phyloP scores from a whole-genome alignment of 805 yeast genomes.

The Metschnikowia corniflorae region DNA sequence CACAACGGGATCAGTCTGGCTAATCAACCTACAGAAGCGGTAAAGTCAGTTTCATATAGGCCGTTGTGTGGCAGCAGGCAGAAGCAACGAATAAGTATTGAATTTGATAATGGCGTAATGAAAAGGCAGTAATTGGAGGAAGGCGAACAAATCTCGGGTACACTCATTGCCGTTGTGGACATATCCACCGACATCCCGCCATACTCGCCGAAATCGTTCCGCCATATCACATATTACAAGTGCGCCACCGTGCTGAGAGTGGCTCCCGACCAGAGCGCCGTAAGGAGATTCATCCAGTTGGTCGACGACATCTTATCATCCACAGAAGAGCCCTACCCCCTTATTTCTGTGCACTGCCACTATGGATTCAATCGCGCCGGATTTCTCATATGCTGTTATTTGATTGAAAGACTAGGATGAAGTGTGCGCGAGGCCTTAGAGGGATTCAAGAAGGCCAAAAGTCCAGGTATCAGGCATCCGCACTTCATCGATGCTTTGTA shows the following conservation, averaged over 20 bases:
- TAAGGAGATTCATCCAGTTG: constrained; percentile 51
- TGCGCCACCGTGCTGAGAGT: constrained; percentile 77
- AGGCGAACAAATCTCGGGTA: constrained; percentile 31
- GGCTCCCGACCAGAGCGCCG: constrained; percentile 62
- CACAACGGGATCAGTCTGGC: no score
- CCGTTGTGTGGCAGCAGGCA: no score
- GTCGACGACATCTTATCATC: constrained; percentile 43
- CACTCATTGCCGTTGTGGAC: constrained; percentile 57
- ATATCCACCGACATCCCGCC: constrained; percentile 71
- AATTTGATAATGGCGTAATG: no score
- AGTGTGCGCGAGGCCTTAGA: constrained; percentile 59
- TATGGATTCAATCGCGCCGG: constrained; percentile 82
- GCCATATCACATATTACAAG: constrained; percentile 56
- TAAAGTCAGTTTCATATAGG: no score
- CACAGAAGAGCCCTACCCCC: constrained; percentile 25
- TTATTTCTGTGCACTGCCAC: constrained; percentile 71
- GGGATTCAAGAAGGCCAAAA: constrained; percentile 53
- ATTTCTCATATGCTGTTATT: constrained; percentile 63
- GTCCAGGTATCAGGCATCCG: constrained; percentile 74
- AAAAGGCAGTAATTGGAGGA: no score
- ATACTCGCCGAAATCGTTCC: constrained; percentile 57
- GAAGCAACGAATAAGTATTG: no score
- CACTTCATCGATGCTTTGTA: constrained; percentile 73
- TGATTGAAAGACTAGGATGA: constrained; percentile 59
- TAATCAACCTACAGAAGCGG: no score